Percentiles rank a stretch among this genome's conserved stretches.
phyloP scores from a whole-genome alignment of 2,329 filamentous ascomycete species.

The Epichloe typhina region DNA sequence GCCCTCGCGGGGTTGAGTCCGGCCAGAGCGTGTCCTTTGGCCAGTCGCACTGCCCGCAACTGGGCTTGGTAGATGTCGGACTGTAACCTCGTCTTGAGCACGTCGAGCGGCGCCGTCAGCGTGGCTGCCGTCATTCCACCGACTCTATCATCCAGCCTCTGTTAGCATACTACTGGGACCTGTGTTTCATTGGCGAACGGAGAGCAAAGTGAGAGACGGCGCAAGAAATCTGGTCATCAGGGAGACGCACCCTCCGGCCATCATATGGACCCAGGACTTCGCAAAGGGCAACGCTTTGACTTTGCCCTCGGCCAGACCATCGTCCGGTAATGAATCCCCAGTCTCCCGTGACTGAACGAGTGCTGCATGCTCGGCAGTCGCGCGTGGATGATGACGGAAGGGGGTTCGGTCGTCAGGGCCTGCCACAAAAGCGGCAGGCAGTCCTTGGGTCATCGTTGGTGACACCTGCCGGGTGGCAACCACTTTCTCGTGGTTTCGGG shows the following conservation, averaged over 20 bases:
- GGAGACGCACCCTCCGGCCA: constrained; percentile 67
- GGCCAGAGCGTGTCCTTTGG: constrained; percentile 34
- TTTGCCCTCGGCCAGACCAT: constrained; percentile 18
- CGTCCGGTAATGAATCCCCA: constrained; percentile 39
- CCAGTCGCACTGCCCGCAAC: constrained; percentile 53
- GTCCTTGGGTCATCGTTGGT: constrained; percentile 20
- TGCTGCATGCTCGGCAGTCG: constrained; percentile 22
- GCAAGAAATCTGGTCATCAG: neutral
- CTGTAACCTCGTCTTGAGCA: constrained; percentile 84
- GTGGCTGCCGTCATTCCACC: constrained; percentile 85
- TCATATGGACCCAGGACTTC: constrained; percentile 84
- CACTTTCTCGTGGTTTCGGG: neutral
- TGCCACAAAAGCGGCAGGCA: constrained; percentile 15
- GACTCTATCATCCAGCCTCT: constrained; percentile 35
- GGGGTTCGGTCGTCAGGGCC: constrained; percentile 18
- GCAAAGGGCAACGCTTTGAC: constrained; percentile 37
- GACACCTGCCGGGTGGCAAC: neutral
- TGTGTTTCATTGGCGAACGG: too few relatives aligned
- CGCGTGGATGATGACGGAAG: constrained; percentile 16
- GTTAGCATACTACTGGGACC: constrained; percentile 7
- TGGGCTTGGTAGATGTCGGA: constrained; percentile 90
- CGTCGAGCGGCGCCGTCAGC: constrained; percentile 89
- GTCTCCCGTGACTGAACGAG: constrained; percentile 48
- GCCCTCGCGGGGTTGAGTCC: constrained; percentile 50
- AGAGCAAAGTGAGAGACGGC: neutral